phyloP scores from a whole-genome alignment of 768 basidiomycete genomes.

The Suillus placidus region DNA sequence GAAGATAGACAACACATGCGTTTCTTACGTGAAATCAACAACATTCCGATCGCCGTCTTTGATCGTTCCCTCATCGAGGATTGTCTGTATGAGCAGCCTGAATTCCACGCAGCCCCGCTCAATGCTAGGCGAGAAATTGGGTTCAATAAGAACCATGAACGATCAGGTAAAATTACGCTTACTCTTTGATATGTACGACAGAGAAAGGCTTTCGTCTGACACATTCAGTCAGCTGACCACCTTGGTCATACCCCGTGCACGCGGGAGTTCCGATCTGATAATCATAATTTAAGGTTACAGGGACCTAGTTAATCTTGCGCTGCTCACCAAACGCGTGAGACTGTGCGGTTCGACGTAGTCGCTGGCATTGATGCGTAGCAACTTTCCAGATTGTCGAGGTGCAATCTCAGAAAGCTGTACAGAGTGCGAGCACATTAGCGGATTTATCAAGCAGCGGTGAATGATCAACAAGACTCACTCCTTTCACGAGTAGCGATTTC shows the following conservation, averaged over 20 bases:
- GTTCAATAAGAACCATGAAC: neutral
- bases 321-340: conserved; percentile 38
- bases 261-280: conserved; percentile 32
- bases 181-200: conserved; percentile 31
- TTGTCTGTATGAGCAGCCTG: conserved; percentile 46
- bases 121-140: conserved; percentile 21
- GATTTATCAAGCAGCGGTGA: neutral
- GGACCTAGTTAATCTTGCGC: neutral
- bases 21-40: conserved; percentile 10
- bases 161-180: neutral
- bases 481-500: conserved; percentile 46
- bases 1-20: neutral
- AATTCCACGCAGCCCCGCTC: conserved; percentile 47
- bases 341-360: conserved; percentile 47
- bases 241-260: conserved; percentile 45
- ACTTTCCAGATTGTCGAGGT: conserved; percentile 43
- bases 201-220: conserved; percentile 44
- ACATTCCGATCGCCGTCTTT: conserved; percentile 38
- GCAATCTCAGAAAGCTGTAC: conserved; percentile 42
- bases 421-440: neutral
- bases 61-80: conserved; percentile 48
- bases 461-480: conserved; percentile 16
- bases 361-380: conserved; percentile 48
- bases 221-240: conserved; percentile 46
- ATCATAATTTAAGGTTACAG: neutral